Percentiles rank a stretch among this genome's conserved stretches.
Evolutionary conservation across 176 grass and related monocot species (phyloP).

Genomic region (Avena eriantha): DNA sequence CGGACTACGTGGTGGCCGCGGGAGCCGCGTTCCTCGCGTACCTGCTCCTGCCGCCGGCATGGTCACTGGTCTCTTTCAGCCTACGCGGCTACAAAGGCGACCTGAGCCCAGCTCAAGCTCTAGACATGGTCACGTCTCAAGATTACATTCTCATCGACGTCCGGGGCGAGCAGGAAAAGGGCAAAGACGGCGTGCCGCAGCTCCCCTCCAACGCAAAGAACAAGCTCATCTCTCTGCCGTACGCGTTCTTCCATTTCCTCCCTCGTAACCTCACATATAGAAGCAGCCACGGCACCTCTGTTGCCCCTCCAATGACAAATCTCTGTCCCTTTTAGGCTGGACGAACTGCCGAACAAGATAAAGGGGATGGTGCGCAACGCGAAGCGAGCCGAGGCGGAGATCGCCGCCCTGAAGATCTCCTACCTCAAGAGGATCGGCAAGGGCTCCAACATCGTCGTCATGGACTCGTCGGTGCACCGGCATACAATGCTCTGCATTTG

Average conservation of each 20-base stretch:
- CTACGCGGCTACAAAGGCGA: slow-evolving; percentile 89
- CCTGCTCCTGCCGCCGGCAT: slow-evolving; percentile 79
- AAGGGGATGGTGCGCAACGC: slow-evolving; percentile 74
- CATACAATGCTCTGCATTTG: not conserved
- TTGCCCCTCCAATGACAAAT: not conserved
- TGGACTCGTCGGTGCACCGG: slow-evolving; percentile 79
- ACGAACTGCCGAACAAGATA: slow-evolving; percentile 80
- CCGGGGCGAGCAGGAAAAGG: slow-evolving; percentile 88
- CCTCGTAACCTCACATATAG: not conserved
- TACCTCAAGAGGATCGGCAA: slow-evolving; percentile 85
- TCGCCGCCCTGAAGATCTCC: slow-evolving; percentile 85
- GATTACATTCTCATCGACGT: slow-evolving; percentile 79
- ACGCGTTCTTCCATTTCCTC: slow-evolving; percentile 10
- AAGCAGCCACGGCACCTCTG: not conserved
- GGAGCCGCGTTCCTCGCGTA: slow-evolving; percentile 81
- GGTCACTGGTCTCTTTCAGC: slow-evolving; percentile 69
- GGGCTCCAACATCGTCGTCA: slow-evolving; percentile 81
- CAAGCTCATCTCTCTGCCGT: slow-evolving; percentile 79
- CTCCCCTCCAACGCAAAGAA: slow-evolving; percentile 75
- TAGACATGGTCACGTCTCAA: slow-evolving; percentile 61
- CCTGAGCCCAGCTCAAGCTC: slow-evolving; percentile 71
- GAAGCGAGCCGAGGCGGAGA: slow-evolving; percentile 81
- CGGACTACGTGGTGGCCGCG: slow-evolving; percentile 52
- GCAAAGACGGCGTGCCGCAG: slow-evolving; percentile 81
- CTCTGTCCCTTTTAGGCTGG: slow-evolving; percentile 39